phyloP scores from a whole-genome alignment of 1,284 basidiomycete species.

The Boletus sp. region DNA sequence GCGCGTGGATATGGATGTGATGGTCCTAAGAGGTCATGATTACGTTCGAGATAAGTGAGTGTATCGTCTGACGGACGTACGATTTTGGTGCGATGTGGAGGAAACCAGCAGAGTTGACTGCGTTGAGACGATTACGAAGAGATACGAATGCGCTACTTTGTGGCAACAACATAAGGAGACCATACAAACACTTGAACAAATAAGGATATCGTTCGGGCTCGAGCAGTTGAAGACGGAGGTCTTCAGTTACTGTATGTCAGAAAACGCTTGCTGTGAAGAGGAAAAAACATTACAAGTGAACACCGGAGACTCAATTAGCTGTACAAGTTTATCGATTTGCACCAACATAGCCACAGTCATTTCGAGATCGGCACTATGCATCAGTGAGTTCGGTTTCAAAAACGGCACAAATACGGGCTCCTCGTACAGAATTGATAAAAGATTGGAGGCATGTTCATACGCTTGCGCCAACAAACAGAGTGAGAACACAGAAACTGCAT shows the following conservation, averaged over 20 bases:
- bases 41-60: not conserved
- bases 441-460: conserved; percentile 96
- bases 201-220: conserved; percentile 97
- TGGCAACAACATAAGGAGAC: conserved; percentile 94
- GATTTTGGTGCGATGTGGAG: conserved; percentile 81
- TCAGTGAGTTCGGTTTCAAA: conserved; percentile 6
- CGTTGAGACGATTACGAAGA: conserved; percentile 88
- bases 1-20: conserved; percentile 42
- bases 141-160: conserved; percentile 97
- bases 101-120: conserved; percentile 93
- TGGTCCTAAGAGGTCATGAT: conserved; percentile 18
- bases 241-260: conserved; percentile 39
- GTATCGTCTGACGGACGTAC: conserved; percentile 40
- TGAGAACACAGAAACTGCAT: conserved; percentile 94
- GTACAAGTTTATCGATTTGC: conserved; percentile 97
- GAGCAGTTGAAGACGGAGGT: conserved; percentile 92
- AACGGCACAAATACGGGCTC: not conserved
- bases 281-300: conserved; percentile 76
- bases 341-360: conserved; percentile 93
- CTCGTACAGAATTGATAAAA: conserved; percentile 92
- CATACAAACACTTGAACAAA: conserved; percentile 97
- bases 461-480: conserved; percentile 95
- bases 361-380: conserved; percentile 84
- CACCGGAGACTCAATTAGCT: conserved; percentile 96
- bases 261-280: not conserved